Conservation (phyloP, 2,329 filamentous ascomycete species). For the Pseudogymnoascus sp. region DNA sequence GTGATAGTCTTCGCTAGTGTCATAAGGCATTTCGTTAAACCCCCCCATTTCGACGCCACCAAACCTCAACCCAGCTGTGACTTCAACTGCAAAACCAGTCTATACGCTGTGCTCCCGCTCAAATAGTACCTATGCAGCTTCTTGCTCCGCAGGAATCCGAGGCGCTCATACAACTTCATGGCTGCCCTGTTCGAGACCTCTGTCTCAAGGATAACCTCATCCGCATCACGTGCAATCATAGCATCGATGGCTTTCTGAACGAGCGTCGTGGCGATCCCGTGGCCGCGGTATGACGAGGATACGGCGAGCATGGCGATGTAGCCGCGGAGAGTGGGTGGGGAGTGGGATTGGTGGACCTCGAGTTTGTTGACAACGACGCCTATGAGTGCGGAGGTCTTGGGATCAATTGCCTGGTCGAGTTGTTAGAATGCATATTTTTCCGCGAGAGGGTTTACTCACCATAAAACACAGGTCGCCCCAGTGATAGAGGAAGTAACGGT, state of each 20-base stretch:
- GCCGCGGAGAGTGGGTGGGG: conserved; percentile 63
- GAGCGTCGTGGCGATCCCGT: conserved; percentile 78
- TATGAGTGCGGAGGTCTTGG: conserved; percentile 55
- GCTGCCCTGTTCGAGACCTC: conserved; percentile 87
- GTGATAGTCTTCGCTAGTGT: neutral
- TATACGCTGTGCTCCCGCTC: conserved; percentile 90
- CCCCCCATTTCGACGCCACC: neutral
- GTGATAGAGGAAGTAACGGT: conserved; percentile 95
- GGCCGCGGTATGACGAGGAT: conserved; percentile 65
- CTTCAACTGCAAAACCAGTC: conserved; percentile 59
- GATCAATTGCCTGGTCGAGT: conserved; percentile 45
- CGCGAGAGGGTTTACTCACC: conserved; percentile 38
- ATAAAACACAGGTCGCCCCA: conserved; percentile 98
- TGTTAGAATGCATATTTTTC: conserved; percentile 7
- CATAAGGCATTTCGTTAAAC: conserved; percentile 1
- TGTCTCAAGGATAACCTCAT: conserved; percentile 93
- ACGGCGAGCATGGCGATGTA: conserved; percentile 99
- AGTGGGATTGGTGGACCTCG: conserved; percentile 79
- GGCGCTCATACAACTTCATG: conserved; percentile 83
- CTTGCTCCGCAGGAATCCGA: conserved; percentile 89
- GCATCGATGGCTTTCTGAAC: conserved; percentile 87
- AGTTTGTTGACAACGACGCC: conserved; percentile 94
- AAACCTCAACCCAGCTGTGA: neutral
- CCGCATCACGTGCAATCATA: conserved; percentile 75
- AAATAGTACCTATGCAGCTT: conserved; percentile 91